phyloP scores from a whole-genome alignment of 306 rosid species.

The Sophora flavescens region DNA sequence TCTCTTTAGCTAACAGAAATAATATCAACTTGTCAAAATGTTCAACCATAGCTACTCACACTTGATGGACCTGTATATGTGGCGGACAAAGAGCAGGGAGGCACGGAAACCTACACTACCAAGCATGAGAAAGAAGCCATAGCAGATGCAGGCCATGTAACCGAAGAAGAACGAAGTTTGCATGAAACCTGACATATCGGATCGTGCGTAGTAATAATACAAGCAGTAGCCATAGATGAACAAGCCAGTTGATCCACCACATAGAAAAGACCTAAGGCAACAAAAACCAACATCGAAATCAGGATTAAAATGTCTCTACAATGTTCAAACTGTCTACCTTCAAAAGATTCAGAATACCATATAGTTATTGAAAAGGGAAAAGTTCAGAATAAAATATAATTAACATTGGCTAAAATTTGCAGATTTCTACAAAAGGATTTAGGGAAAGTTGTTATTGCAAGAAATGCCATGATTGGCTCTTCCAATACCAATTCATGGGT shows the following conservation, averaged over 20 bases:
- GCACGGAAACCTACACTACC: slow-evolving; percentile 95
- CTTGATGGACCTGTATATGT: slow-evolving; percentile 97
- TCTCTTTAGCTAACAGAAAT: slow-evolving; percentile 46
- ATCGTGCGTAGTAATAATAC: slow-evolving; percentile 90
- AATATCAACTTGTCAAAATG: slow-evolving; percentile 40
- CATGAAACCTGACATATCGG: slow-evolving; percentile 98
- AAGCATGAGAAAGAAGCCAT: slow-evolving; percentile 97
- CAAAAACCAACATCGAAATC: slow-evolving; percentile 40
- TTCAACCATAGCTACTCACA: slow-evolving; percentile 72
- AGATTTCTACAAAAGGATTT: not conserved
- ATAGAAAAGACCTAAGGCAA: slow-evolving; percentile 79
- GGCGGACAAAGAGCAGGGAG: slow-evolving; percentile 88
- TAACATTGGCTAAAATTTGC: not conserved
- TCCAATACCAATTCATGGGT: not conserved
- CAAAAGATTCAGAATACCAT: not conserved
- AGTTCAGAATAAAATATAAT: not conserved
- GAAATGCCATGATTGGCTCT: slow-evolving; percentile 3
- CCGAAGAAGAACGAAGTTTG: slow-evolving; percentile 98
- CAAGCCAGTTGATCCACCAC: slow-evolving; percentile 98
- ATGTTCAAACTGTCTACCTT: not conserved
- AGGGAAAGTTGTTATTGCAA: not conserved
- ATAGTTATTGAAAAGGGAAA: not conserved
- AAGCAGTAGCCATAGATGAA: slow-evolving; percentile 96
- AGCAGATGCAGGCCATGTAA: slow-evolving; percentile 99
- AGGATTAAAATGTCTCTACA: not conserved